Evolutionary conservation across 2,329 filamentous ascomycete species (phyloP).

Genomic region (Atkinsonella texensis): DNA sequence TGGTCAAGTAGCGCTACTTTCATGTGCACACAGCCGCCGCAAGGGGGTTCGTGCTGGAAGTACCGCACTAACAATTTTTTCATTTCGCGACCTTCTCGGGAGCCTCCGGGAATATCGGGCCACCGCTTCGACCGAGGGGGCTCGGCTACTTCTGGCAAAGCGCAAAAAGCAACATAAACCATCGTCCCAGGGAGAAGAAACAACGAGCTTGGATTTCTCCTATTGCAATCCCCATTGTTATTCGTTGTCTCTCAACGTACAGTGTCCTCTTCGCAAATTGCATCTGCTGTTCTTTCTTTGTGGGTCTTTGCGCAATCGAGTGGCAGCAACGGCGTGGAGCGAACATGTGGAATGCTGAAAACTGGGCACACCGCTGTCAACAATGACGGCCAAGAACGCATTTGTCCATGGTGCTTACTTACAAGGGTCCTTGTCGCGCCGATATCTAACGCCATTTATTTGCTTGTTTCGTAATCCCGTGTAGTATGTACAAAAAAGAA

Average conservation of each 20-base stretch:
- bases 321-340: slow-evolving; percentile 3
- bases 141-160: neutral
- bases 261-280: neutral
- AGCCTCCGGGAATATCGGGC: neutral
- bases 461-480: neutral
- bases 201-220: slow-evolving; percentile 1
- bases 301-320: neutral
- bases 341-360: slow-evolving; percentile 7
- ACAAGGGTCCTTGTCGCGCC: neutral
- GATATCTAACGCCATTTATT: neutral
- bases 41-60: slow-evolving; percentile 14
- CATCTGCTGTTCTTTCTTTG: neutral
- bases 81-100: slow-evolving; percentile 7
- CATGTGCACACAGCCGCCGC: slow-evolving; percentile 14
- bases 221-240: neutral
- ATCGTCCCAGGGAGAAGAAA: neutral
- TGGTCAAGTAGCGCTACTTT: slow-evolving; percentile 18
- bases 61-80: slow-evolving; percentile 28
- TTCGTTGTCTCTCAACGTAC: neutral
- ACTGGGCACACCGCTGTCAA: neutral
- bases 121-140: neutral
- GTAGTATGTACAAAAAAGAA: neutral
- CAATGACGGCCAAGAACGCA: neutral
- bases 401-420: neutral
- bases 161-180: neutral